A percentile compares a stretch with the other conserved stretches of the same genome.
phyloP scores from a whole-genome alignment of 129 eudicot species.

The Pulicaria dysenterica region DNA sequence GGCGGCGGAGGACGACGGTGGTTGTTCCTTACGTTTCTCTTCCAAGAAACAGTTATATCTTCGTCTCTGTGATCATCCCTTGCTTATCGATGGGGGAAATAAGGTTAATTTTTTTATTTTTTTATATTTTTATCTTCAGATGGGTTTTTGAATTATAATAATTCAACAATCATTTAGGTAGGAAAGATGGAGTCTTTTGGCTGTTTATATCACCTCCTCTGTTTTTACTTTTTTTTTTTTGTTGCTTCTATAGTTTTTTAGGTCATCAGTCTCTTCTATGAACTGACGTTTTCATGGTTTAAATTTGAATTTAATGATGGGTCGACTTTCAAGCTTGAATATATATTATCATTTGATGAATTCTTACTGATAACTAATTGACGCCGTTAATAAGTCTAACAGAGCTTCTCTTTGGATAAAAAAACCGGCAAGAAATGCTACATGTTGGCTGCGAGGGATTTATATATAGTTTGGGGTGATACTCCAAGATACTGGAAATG shows the following conservation, averaged over 20 bases:
- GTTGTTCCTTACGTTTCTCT: background rate
- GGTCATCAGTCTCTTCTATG: too few relatives aligned
- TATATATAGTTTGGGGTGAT: constrained; percentile 46
- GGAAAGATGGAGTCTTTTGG: background rate
- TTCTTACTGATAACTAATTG: background rate
- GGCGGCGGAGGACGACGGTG: constrained; percentile 8
- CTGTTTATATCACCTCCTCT: background rate
- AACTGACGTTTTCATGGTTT: too few relatives aligned
- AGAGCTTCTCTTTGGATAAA: constrained; percentile 54
- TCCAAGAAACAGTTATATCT: constrained; percentile 54
- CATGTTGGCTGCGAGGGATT: constrained; percentile 49
- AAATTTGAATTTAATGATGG: too few relatives aligned
- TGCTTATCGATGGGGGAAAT: constrained; percentile 57
- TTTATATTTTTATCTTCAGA: background rate
- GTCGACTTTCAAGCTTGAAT: too few relatives aligned
- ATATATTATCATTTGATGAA: too few relatives aligned
- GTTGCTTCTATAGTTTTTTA: too few relatives aligned
- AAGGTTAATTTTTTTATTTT: constrained; percentile 33
- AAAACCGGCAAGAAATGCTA: constrained; percentile 47
- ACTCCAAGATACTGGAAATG: constrained; percentile 50
- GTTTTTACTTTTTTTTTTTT: too few relatives aligned
- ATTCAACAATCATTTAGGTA: background rate
- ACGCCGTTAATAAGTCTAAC: constrained; percentile 6
- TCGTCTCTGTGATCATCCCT: constrained; percentile 51
- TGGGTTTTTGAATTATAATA: background rate